Base-by-base conservation (phyloP, 352 stramenopile genomes). In the Pythium chondricola region DNA sequence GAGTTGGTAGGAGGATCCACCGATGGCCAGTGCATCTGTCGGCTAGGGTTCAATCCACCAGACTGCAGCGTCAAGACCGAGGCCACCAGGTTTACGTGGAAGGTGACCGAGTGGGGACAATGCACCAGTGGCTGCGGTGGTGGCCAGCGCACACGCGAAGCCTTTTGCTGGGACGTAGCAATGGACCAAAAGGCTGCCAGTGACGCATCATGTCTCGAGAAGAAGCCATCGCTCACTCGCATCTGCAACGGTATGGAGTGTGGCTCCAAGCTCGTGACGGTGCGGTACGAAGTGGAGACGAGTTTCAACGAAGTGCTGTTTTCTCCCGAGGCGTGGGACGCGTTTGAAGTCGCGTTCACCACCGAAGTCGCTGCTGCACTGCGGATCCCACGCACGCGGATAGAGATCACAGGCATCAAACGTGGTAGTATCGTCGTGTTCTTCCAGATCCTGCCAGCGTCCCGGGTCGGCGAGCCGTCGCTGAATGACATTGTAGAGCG, bases 161-260 rank as follows among this genome's bases (percentile, higher is more conserved):
- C 60, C 9, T 56, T 52, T 8, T 88, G 77, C 43, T 61, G 61
- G 24, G 65, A 83, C 17, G 35, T 69, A 1, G 20, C 43, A 6
- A 59, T 50, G 0, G 60, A 76, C 18, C 45, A 58, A 24, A 32
- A 52, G 3, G 64, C 70, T 2, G 35, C 53, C 1, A 47, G 50
- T 6, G 70, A 76, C 1, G 16, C 45, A 4, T 26, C 67, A 14
- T 87, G 75, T 16, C 27, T 52, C 0, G 57, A 51, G 0, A 67
- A 65, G 27, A 83, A 82, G 36, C 76, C 76, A 4, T 72, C 72
- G 25, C 54, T 77, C 18, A 69, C 74, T 16, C 71, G 67, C 9
- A 85, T 88, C 21, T 88, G 76, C 67, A 88, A 88, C 35, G 68
- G 76, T 29, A 85, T 88, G 60, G 74, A 86, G 39, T 88, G 77